Evolutionary conservation across 2,329 filamentous ascomycete genomes (phyloP).

Genomic region (Penicillium nordicum): DNA sequence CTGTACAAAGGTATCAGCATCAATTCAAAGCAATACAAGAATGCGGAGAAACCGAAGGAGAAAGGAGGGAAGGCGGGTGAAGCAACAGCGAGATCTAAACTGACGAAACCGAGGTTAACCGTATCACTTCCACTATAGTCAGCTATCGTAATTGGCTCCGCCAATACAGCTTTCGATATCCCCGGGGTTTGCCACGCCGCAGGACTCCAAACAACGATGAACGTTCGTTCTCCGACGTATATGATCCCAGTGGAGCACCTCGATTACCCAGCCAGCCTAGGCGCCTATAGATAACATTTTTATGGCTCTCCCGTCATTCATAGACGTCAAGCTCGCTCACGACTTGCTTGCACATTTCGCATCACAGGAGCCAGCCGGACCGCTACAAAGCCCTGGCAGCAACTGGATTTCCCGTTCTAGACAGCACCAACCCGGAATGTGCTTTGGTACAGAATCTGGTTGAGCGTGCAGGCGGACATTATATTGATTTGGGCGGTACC

Average conservation of each 20-base stretch:
- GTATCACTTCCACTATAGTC: conserved; percentile 24
- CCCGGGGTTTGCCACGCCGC: conserved; percentile 46
- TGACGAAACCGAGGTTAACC: background rate
- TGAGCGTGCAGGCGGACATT: conserved; percentile 42
- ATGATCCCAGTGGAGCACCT: conserved; percentile 25
- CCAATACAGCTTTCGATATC: conserved; percentile 49
- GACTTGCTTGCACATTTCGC: conserved; percentile 25
- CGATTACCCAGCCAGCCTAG: conserved; percentile 19
- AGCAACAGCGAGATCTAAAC: background rate
- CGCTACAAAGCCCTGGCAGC: conserved; percentile 34
- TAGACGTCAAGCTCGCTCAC: conserved; percentile 12
- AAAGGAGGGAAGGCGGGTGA: background rate
- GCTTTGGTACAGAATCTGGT: conserved; percentile 33
- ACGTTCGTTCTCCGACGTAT: conserved; percentile 44
- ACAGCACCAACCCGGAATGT: conserved; percentile 24
- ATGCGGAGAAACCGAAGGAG: background rate
- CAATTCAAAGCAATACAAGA: background rate
- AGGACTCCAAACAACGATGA: conserved; percentile 44
- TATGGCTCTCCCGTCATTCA: conserved; percentile 4
- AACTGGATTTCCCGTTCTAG: conserved; percentile 39
- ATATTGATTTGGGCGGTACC: conserved; percentile 40
- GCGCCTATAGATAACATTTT: conserved; percentile 24
- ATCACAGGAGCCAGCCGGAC: conserved; percentile 33
- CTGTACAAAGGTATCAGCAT: background rate
- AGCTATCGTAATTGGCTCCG: conserved; percentile 46